Evolutionary conservation across 345 rosid genomes (phyloP).

Genomic region (Eucalyptus urophylla): DNA sequence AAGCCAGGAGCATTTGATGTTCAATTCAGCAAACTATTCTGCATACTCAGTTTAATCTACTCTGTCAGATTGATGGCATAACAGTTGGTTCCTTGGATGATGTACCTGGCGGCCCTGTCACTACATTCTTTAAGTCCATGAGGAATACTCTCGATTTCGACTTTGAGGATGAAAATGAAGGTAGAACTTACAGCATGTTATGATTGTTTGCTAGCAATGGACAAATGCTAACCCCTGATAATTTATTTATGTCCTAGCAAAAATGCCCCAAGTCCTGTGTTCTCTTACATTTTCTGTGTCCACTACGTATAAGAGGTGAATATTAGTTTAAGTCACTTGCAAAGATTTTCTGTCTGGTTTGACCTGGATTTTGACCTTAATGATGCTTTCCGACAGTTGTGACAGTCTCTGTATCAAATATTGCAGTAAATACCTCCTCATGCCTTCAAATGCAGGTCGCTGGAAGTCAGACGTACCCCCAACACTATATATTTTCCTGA

Average conservation of each 20-base stretch:
- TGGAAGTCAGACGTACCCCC: conserved; percentile 80
- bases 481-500: conserved; percentile 67
- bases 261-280: neutral
- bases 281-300: neutral
- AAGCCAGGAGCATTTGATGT: neutral
- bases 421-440: neutral
- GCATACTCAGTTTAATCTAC: conserved; percentile 1
- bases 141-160: conserved; percentile 91
- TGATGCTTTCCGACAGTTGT: neutral
- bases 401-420: neutral
- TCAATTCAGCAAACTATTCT: neutral
- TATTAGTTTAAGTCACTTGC: neutral
- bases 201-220: neutral
- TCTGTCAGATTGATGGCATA: conserved; percentile 68
- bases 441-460: conserved; percentile 36
- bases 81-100: conserved; percentile 74
- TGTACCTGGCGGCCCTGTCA: conserved; percentile 49
- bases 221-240: neutral
- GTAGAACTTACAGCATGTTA: conserved; percentile 21
- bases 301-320: neutral
- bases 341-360: neutral
- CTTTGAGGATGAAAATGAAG: conserved; percentile 87
- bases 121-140: conserved; percentile 74
- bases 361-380: neutral
- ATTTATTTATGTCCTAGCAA: neutral